A percentile compares a stretch with the other conserved stretches of the same genome.
phyloP scores from a whole-genome alignment of 371 early-diverging fungal species.

The Rhizopus microsporus region DNA sequence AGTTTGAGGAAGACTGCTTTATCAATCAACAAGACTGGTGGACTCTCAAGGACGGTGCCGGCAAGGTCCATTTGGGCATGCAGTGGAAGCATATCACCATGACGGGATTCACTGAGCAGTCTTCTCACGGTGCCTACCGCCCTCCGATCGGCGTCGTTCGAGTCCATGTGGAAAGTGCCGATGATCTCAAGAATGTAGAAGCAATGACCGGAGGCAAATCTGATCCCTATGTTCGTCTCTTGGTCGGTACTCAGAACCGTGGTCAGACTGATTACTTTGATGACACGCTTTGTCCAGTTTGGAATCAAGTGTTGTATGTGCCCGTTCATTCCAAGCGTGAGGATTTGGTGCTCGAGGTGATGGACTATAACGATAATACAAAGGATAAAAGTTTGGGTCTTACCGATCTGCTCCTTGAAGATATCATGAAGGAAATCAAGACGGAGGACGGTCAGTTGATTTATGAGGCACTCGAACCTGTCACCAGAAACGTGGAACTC shows the following conservation, averaged over 20 bases:
- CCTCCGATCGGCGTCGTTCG: slow-evolving; percentile 85
- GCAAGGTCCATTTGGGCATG: slow-evolving; percentile 53
- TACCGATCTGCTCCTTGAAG: slow-evolving; percentile 43
- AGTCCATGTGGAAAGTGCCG: slow-evolving; percentile 73
- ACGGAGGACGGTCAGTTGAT: slow-evolving; percentile 38
- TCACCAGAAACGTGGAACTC: slow-evolving; percentile 55
- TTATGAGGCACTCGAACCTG: slow-evolving; percentile 41
- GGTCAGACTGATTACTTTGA: slow-evolving; percentile 70
- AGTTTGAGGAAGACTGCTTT: slow-evolving; percentile 36
- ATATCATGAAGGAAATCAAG: slow-evolving; percentile 39
- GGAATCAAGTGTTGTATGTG: slow-evolving; percentile 77
- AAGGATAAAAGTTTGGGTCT: slow-evolving; percentile 74
- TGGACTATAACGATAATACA: slow-evolving; percentile 74
- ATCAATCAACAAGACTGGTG: slow-evolving; percentile 56
- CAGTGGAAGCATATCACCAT: slow-evolving; percentile 63
- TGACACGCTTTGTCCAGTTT: slow-evolving; percentile 79
- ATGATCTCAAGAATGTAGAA: slow-evolving; percentile 75
- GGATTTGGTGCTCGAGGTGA: slow-evolving; percentile 71
- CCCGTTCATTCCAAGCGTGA: slow-evolving; percentile 73
- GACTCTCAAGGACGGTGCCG: slow-evolving; percentile 43
- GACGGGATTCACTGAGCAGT: slow-evolving; percentile 47
- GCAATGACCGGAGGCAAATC: slow-evolving; percentile 70
- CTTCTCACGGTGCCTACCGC: slow-evolving; percentile 44
- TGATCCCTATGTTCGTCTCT: slow-evolving; percentile 82
- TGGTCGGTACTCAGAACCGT: slow-evolving; percentile 61